Evolutionary conservation across 805 yeast species (phyloP), one percentile per base, ranked within the genome.

Genomic region (Ascoidea asiatica): DNA sequence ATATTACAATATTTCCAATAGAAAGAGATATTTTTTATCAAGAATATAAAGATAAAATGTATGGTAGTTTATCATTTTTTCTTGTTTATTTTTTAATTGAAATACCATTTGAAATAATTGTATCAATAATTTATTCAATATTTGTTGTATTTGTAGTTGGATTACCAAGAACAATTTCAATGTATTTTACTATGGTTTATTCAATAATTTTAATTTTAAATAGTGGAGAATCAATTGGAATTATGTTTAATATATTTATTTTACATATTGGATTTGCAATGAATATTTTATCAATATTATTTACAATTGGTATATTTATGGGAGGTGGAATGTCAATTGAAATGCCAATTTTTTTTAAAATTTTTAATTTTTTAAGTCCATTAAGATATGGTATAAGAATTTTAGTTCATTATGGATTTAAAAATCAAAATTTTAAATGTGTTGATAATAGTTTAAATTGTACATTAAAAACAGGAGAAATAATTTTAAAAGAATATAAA

Each of bases 201-300:
- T 67, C 75, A 21, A 52, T 77, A 0, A 63, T 76, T 46, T 62
- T 72, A 21, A 69, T 77, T 20, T 72, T 79, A 17, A 76, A 79
- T 50, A 78, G 88, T 48, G 95, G 95, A 35, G 95, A 87, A 57
- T 79, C 90, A 5, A 64, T 87, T 29, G 96, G 95, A 0, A 82
- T 87, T 5, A 69, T 83, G 42, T 81, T 87, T 46, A 85, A 84
- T 54, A 79, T 89, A 4, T 52, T 81, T 1, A 79, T 87, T 53
- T 62, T 66, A 41, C 87, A 86, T 53, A 72, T 86, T 29, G 95
- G 95, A 0, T 75, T 86, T 54, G 94, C 92, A 0, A 78, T 84
- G 17, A 84, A 82, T 56, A 61, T 83, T 3, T 76, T 87, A 35
- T 73, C 89, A 0, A 70, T 77, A 6, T 57, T 82, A 22, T 63